Base-by-base conservation (phyloP, 2,329 filamentous ascomycete genomes). In the Macrophomina tecta region DNA sequence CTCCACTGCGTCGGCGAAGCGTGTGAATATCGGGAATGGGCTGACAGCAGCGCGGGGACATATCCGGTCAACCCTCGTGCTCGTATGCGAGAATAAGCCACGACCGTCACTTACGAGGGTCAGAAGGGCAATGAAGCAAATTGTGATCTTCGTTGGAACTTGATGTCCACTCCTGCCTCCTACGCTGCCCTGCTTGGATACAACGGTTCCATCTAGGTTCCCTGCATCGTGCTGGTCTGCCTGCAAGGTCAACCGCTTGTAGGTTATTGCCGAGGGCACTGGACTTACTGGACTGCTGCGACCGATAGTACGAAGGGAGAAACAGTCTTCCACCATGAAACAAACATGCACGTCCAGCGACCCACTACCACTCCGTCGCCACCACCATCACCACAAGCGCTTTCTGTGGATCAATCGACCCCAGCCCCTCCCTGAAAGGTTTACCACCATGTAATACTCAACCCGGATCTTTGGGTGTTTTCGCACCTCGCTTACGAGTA, bases 401-500 rank as follows among this genome's bases (percentile, higher is more conserved):
- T 23, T 14, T 5, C 45, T 30, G 23, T 9, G 58, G 30, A 23
- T 49, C 42, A 3, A 23, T 61, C 36, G 30, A 48, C 58, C 18
- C 16, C 11, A 23, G 56, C 34, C 40, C 56, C 56, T 32, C n/a
- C 18, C 53, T 18, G 12, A 45, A 11, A 11, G 38, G 12, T 18
- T n/a, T 12, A 40, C 7, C 28, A 51, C 28, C 28, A 2, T 45
- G 55, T 45, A 18, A 34, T 48, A 34, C 28, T 23, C 12, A 23
- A 53, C 49, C 49, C 49, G 30, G 36, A 38, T 12, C 16, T 16
- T 14, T 49, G n/a, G 7, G 11, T 4, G 30, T 14, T 4, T 23
- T 18, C 42, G 28, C 58, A 62, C 58, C 5, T 62, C 58, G 58
- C 45, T 62, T 62, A 62, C 48, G 5, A 49, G n/a, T 48, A 62